Evolutionary conservation across 2,329 filamentous ascomycete genomes (phyloP).

Genomic region (Aureobasidium sp.): DNA sequence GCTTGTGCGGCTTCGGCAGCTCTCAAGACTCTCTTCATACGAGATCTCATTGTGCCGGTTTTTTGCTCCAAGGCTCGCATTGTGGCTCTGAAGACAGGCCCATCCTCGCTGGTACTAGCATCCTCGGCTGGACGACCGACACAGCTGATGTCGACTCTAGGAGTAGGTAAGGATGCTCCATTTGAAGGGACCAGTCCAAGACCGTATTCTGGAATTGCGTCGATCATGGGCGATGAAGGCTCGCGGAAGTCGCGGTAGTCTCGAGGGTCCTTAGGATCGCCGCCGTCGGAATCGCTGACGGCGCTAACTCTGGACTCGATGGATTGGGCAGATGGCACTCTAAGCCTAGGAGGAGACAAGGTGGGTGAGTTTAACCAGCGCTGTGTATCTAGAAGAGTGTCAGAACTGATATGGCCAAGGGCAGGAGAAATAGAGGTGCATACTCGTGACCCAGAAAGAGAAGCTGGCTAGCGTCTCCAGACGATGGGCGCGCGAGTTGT

Average conservation of each 20-base stretch:
- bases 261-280: constrained; percentile 24
- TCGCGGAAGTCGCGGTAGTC: constrained; percentile 37
- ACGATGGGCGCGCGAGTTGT: constrained; percentile 85
- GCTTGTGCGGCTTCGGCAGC: constrained; percentile 82
- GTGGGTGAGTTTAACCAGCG: constrained; percentile 50
- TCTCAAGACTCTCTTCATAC: constrained; percentile 94
- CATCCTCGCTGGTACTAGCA: constrained; percentile 78
- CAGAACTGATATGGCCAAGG: neutral
- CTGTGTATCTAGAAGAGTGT: constrained; percentile 30
- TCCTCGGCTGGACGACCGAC: constrained; percentile 67
- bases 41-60: constrained; percentile 84
- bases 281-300: constrained; percentile 57
- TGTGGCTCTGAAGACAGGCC: constrained; percentile 89
- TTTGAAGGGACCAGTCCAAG: constrained; percentile 35
- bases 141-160: constrained; percentile 82
- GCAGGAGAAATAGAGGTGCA: constrained; percentile 23
- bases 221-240: constrained; percentile 42
- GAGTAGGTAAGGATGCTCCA: constrained; percentile 31
- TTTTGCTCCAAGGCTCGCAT: constrained; percentile 96
- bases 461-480: constrained; percentile 85
- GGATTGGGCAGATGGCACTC: constrained; percentile 80
- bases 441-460: constrained; percentile 89
- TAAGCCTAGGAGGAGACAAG: constrained; percentile 63
- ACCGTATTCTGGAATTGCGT: constrained; percentile 43
- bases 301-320: constrained; percentile 63